Evolutionary conservation across 176 grass and related monocot genomes (phyloP).

Genomic region (Tuctoria greenei): DNA sequence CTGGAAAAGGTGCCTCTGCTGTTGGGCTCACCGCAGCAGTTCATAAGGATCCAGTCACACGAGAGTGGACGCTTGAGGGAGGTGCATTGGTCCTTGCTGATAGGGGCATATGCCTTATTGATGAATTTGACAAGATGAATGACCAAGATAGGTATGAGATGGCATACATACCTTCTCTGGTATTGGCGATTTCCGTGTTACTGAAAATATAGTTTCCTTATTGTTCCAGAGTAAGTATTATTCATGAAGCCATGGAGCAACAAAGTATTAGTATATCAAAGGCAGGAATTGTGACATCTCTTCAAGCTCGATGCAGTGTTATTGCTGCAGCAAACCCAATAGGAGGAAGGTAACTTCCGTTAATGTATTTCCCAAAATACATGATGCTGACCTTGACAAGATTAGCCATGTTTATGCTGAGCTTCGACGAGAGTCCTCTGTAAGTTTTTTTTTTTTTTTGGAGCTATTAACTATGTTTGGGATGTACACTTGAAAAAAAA

Average conservation of each 20-base stretch:
- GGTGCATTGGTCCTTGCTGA: slow-evolving; percentile 96
- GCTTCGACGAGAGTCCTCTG: slow-evolving; percentile 80
- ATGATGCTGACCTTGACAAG: slow-evolving; percentile 91
- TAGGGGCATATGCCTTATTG: slow-evolving; percentile 96
- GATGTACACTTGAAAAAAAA: background rate
- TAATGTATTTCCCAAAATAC: slow-evolving; percentile 88
- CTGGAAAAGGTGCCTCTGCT: slow-evolving; percentile 96
- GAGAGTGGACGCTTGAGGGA: slow-evolving; percentile 97
- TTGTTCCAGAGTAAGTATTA: slow-evolving; percentile 86
- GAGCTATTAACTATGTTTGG: slow-evolving; percentile 20
- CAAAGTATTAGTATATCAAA: slow-evolving; percentile 99
- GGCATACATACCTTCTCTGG: slow-evolving; percentile 19
- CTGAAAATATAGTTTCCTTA: slow-evolving; percentile 1
- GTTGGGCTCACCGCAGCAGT: slow-evolving; percentile 94
- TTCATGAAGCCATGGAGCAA: slow-evolving; percentile 99
- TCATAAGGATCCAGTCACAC: slow-evolving; percentile 97
- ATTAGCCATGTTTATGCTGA: slow-evolving; percentile 90
- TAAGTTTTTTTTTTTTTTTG: slow-evolving; percentile 55
- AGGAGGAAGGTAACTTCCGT: slow-evolving; percentile 75
- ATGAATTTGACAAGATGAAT: slow-evolving; percentile 99
- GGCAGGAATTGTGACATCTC: slow-evolving; percentile 95
- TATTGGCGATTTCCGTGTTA: slow-evolving; percentile 15
- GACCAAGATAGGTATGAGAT: slow-evolving; percentile 93
- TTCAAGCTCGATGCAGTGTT: slow-evolving; percentile 96
- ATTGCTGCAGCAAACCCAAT: slow-evolving; percentile 96